phyloP scores from a whole-genome alignment of 345 rosid species.

The Euphorbia lathyris region DNA sequence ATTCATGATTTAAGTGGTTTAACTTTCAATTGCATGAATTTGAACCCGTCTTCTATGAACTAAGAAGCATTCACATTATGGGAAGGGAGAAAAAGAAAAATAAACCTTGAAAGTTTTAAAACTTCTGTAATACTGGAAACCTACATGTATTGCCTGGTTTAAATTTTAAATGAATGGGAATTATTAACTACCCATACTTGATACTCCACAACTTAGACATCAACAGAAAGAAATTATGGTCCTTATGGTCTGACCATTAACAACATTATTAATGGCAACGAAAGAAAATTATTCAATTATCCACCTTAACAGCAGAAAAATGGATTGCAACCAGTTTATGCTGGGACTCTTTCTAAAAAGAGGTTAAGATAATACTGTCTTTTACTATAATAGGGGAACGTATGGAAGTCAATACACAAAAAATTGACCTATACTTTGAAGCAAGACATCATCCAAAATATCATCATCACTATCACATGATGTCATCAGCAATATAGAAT shows the following conservation, averaged over 20 bases:
- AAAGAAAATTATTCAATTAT: too few species aligned
- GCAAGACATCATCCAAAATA: not conserved
- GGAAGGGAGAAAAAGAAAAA: not conserved
- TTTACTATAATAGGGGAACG: not conserved
- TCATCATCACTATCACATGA: not conserved
- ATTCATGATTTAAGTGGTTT: not conserved
- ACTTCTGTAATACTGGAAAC: not conserved
- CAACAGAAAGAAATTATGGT: not conserved
- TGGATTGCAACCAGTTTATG: not conserved
- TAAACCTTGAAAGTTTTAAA: not conserved
- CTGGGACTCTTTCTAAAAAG: not conserved
- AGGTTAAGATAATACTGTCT: not conserved
- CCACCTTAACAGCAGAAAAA: too few species aligned
- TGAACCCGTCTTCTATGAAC: not conserved
- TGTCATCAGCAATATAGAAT: not conserved
- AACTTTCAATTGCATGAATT: not conserved
- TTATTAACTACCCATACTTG: not conserved
- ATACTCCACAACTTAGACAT: not conserved
- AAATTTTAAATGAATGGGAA: not conserved
- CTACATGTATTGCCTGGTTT: not conserved
- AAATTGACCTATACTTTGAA: not conserved
- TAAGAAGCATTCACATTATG: not conserved
- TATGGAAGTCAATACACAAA: not conserved
- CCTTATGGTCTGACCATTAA: not conserved
- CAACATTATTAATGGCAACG: not conserved